Evolutionary conservation across 2,329 filamentous ascomycete species (phyloP).

Genomic region (Dactylellina haptotyla): DNA sequence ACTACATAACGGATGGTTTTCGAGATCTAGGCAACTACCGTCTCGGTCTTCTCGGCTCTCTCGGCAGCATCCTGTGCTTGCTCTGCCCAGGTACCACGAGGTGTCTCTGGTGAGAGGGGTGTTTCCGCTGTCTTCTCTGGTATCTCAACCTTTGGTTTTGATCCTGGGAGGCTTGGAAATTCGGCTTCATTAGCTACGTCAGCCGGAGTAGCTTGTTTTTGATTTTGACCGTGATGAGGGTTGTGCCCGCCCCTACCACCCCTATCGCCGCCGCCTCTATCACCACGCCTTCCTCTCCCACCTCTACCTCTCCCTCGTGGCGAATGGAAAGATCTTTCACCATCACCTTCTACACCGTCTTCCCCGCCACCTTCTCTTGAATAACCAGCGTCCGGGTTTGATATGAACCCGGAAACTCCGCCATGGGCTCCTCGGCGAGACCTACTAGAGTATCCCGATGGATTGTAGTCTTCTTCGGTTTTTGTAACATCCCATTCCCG

Average conservation of each 20-base stretch:
- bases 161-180: constrained; percentile 47
- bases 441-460: constrained; percentile 54
- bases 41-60: constrained; percentile 37
- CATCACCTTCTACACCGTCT: constrained; percentile 7
- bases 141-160: constrained; percentile 31
- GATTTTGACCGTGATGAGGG: not conserved
- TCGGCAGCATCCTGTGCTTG: constrained; percentile 51
- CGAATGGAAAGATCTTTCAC: constrained; percentile 20
- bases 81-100: constrained; percentile 50
- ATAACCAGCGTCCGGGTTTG: constrained; percentile 36
- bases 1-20: too few relatives aligned
- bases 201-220: constrained; percentile 12
- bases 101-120: constrained; percentile 37
- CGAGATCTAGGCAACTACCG: not conserved
- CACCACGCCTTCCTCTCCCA: constrained; percentile 58
- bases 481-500: constrained; percentile 72
- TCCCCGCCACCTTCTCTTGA: constrained; percentile 20
- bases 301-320: constrained; percentile 26
- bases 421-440: constrained; percentile 56
- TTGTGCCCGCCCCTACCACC: constrained; percentile 23
- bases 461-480: constrained; percentile 60
- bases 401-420: constrained; percentile 49
- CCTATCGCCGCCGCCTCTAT: constrained; percentile 60
- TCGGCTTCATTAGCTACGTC: constrained; percentile 50
- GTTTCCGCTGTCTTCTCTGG: constrained; percentile 33